phyloP scores from a whole-genome alignment of 2,329 filamentous ascomycete genomes.

The Beauveria scarabaeidicola region DNA sequence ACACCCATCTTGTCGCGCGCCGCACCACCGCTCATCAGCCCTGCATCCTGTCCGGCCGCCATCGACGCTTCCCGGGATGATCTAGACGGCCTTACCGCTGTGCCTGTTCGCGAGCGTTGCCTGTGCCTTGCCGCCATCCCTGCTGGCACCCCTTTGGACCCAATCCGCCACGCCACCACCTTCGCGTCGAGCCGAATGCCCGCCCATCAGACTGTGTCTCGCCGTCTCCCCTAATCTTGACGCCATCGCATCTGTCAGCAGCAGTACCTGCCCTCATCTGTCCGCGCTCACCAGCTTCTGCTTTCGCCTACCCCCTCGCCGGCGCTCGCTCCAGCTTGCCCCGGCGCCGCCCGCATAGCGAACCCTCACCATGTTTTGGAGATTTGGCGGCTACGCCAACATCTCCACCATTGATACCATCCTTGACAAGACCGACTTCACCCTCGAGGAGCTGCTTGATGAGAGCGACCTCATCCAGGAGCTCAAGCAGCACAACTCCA shows the following conservation, averaged over 20 bases:
- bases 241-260: background rate
- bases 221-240: background rate
- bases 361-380: constrained; percentile 87
- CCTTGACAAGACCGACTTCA: constrained; percentile 93
- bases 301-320: background rate
- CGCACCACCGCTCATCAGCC: background rate
- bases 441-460: constrained; percentile 89
- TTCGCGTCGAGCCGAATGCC: constrained; percentile 6
- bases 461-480: constrained; percentile 96
- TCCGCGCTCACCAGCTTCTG: background rate
- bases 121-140: constrained; percentile 3
- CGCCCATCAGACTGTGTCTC: background rate
- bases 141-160: constrained; percentile 8
- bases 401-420: constrained; percentile 94
- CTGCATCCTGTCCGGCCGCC: background rate
- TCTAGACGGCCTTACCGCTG: constrained; percentile 6
- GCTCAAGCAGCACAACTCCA: constrained; percentile 95
- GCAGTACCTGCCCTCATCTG: background rate
- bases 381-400: constrained; percentile 97
- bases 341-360: background rate
- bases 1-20: constrained; percentile 4
- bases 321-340: constrained; percentile 9
- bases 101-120: background rate
- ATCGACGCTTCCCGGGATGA: constrained; percentile 6
- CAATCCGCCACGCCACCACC: background rate